Percentiles rank a stretch among this genome's conserved stretches.
These are phyloP conservation scores for Hemisphaericaspora xylofermentans DNA, from an alignment of 1,139 yeast species.

Conservation along the genomic window DNA sequence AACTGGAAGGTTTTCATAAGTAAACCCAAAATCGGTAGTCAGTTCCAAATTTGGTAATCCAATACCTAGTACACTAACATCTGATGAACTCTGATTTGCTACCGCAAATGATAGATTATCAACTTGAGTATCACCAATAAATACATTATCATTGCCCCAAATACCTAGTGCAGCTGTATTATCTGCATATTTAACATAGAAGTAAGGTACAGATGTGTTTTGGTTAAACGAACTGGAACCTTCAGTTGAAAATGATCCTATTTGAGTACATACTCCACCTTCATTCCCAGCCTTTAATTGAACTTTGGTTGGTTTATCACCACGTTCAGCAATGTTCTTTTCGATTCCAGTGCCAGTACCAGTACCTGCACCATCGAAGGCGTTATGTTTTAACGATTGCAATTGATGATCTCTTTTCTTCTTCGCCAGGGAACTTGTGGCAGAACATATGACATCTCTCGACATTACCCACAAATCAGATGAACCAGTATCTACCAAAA, in stretches of 20 bases:
- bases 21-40: neutral
- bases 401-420: constrained; percentile 3
- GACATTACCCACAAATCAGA: constrained; percentile 49
- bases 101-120: constrained; percentile 48
- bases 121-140: constrained; percentile 21
- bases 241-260: constrained; percentile 42
- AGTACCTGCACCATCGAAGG: neutral
- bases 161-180: constrained; percentile 37
- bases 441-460: constrained; percentile 28
- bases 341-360: too few species aligned
- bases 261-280: too few species aligned
- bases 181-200: constrained; percentile 42
- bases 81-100: constrained; percentile 38
- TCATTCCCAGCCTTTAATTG: too few species aligned
- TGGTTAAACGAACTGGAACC: constrained; percentile 31
- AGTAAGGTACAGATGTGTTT: constrained; percentile 25
- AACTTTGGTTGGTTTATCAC: too few species aligned
- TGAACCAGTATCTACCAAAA: constrained; percentile 47
- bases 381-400: neutral
- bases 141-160: constrained; percentile 61
- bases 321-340: too few species aligned
- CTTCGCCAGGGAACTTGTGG: constrained; percentile 2
- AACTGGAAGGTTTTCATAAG: neutral
- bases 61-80: constrained; percentile 49
- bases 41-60: constrained; percentile 19